Base-by-base conservation (phyloP, 2,329 filamentous ascomycete species). In the Aspergillus ochraceus region DNA sequence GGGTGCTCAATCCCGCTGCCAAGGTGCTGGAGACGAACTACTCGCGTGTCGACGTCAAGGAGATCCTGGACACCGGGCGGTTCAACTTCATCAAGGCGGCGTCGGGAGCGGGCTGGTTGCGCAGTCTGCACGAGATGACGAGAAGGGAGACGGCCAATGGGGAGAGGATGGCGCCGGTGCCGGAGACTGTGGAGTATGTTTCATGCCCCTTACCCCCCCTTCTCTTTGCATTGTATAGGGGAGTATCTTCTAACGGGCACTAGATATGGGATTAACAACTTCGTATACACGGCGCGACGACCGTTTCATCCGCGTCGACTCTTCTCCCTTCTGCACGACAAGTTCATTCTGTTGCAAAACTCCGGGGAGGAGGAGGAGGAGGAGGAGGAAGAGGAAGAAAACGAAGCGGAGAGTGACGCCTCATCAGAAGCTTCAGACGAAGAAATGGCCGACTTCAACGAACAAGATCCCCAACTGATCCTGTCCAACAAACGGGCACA, bases 111-210 rank as follows among this genome's bases (percentile, higher is more conserved):
- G 89, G 89, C 0, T 91, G 89, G 89, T 76, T 91, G 47, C 84
- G 86, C 63, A 88, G 88, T 64, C 74, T 91, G 32, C 87, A 90
- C 57, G 87, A 85, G 61, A 88, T 90, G 85, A 88, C 84, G 0
- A 73, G 86, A 4, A 80, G 85, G 29, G 83, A 87, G 67, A 84
- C 86, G 24, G 77, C 78, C 26, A 79, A 79, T 17, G 78, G 77
- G 57, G 84, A 85, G 26, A 81, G 82, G 2, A 70, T 88, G 53
- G 86, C 85, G 0, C 87, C 87, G 0, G 90, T 86, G 69, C 89
- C 88, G 0, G 88, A 91, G 75, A 90, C 88, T 0, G 80, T 90
- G 57, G 88, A 90, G 79, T 84, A 72, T 65, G 77, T 71, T 19
- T 20, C 5, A 55, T 5, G 17, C 20, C 20, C 24, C 5, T 2